A percentile compares a stretch with the other conserved stretches of the same genome.
Conservation (phyloP, 2,329 filamentous ascomycete species). For the Curvularia verruculosa region DNA sequence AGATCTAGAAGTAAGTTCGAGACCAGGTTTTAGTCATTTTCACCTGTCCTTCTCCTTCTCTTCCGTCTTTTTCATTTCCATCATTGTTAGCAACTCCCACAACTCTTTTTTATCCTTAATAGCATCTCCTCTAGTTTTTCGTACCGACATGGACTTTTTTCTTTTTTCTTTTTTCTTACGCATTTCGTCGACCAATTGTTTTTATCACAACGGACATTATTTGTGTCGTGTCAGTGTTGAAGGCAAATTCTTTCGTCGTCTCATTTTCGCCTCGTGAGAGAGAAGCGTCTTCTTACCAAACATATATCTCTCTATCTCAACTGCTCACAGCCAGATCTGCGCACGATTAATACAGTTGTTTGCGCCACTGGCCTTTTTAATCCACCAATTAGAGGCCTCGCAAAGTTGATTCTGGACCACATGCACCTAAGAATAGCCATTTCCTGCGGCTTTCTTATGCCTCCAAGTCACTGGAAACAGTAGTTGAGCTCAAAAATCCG, state of each 20-base stretch:
- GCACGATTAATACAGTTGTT: neutral
- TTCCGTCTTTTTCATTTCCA: no score
- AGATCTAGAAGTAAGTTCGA: no score
- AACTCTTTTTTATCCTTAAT: neutral
- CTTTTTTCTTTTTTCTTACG: neutral
- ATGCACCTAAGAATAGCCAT: neutral
- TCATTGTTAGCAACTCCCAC: no score
- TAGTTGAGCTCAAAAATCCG: neutral
- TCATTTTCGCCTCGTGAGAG: neutral
- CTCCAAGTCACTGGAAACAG: neutral
- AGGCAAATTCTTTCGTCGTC: neutral
- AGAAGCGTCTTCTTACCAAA: neutral
- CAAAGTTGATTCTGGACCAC: neutral
- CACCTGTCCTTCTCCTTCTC: neutral
- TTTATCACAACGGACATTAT: neutral
- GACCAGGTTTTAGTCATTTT: neutral
- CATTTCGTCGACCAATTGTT: neutral
- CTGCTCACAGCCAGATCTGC: neutral
- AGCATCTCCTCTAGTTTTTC: no score
- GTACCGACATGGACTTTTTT: neutral
- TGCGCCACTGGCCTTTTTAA: constrained; percentile 8
- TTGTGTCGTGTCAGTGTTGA: neutral
- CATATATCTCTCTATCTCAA: neutral
- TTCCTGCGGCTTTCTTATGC: neutral
- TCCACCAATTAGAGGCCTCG: constrained; percentile 13